Evolutionary conservation across 176 grass and related monocot genomes (phyloP).

Genomic region (Bothriochloa decipiens): DNA sequence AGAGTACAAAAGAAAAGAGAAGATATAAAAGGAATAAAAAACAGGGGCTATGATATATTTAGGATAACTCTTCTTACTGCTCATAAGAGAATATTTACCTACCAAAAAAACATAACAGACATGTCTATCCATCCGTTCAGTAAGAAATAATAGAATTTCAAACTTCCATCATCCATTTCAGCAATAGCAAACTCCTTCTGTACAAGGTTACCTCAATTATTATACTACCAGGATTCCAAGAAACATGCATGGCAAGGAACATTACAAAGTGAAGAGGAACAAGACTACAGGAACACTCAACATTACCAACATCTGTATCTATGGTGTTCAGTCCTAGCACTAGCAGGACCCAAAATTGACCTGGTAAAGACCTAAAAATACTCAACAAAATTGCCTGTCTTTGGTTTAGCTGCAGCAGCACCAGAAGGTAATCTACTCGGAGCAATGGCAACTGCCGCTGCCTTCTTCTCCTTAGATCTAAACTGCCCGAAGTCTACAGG

Average conservation of each 20-base stretch:
- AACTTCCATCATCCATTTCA: background rate
- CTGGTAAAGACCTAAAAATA: conserved; percentile 50
- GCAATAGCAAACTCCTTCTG: conserved; percentile 13
- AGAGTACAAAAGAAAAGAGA: background rate
- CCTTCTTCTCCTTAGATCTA: conserved; percentile 54
- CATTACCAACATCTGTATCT: conserved; percentile 23
- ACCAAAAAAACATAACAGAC: background rate
- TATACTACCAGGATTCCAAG: background rate
- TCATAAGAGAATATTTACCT: background rate
- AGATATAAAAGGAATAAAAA: background rate
- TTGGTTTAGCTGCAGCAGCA: conserved; percentile 25
- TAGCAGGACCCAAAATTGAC: background rate
- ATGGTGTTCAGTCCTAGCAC: conserved; percentile 23
- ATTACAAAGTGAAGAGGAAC: background rate
- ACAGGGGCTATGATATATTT: background rate
- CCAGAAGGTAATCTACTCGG: conserved; percentile 8
- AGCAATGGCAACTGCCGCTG: background rate
- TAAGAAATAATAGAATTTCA: background rate
- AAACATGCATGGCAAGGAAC: background rate
- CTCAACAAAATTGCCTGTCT: conserved; percentile 53
- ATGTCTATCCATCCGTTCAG: background rate
- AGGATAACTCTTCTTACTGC: background rate
- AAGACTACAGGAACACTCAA: background rate
- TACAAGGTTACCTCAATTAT: conserved; percentile 30
- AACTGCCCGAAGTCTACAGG: conserved; percentile 67